Evolutionary conservation across 768 basidiomycete genomes (phyloP).

Genomic region (Xerocomellus chrysenteron): DNA sequence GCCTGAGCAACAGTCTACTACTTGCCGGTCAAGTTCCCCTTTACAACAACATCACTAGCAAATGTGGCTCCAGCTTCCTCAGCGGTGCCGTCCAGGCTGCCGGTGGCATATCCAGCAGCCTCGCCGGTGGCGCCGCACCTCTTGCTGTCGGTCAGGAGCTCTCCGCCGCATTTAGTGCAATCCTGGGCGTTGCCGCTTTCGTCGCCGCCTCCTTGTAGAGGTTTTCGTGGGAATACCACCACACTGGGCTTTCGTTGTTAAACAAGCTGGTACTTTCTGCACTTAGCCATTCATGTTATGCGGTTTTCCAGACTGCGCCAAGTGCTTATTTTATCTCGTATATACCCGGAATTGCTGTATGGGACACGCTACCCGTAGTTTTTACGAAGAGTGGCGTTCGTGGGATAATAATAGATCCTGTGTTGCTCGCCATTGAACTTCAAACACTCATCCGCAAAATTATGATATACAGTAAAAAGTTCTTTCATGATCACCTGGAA

Average conservation of each 20-base stretch:
- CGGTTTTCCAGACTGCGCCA: constrained; percentile 5
- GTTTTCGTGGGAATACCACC: constrained; percentile 11
- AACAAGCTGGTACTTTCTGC: constrained; percentile 22
- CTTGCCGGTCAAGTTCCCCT: constrained; percentile 64
- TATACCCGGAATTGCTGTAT: constrained; percentile 19
- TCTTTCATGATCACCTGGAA: constrained; percentile 8
- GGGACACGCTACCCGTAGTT: constrained; percentile 3
- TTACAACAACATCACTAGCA: constrained; percentile 57
- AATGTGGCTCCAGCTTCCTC: constrained; percentile 75
- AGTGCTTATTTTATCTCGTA: constrained; percentile 15
- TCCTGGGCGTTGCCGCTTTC: constrained; percentile 36
- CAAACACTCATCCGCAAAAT: neutral
- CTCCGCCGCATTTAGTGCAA: constrained; percentile 29
- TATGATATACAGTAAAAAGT: constrained; percentile 1
- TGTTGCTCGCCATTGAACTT: constrained; percentile 1
- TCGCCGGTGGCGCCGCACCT: constrained; percentile 33
- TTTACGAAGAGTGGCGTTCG: neutral
- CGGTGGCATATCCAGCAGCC: constrained; percentile 48
- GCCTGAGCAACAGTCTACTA: constrained; percentile 62
- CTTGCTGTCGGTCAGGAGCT: constrained; percentile 24
- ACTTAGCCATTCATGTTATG: constrained; percentile 10
- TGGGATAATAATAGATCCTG: constrained; percentile 1
- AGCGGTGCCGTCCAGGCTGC: constrained; percentile 66
- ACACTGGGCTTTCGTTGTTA: constrained; percentile 19
- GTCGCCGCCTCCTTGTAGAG: constrained; percentile 31